Evolutionary conservation across 1,139 yeast species (phyloP).

Genomic region (Blastobotrys aristatus): DNA sequence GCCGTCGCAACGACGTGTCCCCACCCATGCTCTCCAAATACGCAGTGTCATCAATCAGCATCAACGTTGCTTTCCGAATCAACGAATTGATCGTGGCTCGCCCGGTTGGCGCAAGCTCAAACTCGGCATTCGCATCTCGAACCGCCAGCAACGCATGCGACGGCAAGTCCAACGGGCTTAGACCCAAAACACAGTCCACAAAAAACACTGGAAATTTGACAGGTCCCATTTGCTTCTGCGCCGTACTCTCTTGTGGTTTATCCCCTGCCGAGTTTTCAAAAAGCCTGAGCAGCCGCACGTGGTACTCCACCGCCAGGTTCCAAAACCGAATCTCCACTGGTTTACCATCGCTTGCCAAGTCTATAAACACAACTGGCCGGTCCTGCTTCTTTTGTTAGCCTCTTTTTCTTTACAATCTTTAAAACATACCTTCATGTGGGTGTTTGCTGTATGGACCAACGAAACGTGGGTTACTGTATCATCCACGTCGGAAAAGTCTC

Average conservation of each 20-base stretch:
- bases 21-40: conserved; percentile 12
- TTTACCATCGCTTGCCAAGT: conserved; percentile 17
- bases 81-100: conserved; percentile 17
- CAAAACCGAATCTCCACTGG: conserved; percentile 21
- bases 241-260: conserved; percentile 11
- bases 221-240: conserved; percentile 14
- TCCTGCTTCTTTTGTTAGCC: conserved; percentile 13
- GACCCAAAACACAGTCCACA: conserved; percentile 28
- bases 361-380: conserved; percentile 23
- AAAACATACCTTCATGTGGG: conserved; percentile 22
- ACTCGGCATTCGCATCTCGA: conserved; percentile 49
- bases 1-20: neutral
- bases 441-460: conserved; percentile 24
- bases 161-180: conserved; percentile 38
- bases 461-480: conserved; percentile 19
- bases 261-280: conserved; percentile 17
- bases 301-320: conserved; percentile 28
- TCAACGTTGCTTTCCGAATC: conserved; percentile 27
- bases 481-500: conserved; percentile 23
- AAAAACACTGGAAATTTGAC: conserved; percentile 23
- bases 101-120: conserved; percentile 6
- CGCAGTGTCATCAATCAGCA: conserved; percentile 29
- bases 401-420: neutral
- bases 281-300: conserved; percentile 26
- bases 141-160: conserved; percentile 51